phyloP scores from a whole-genome alignment of 75 land plant genomes.

The Pinus taeda region DNA sequence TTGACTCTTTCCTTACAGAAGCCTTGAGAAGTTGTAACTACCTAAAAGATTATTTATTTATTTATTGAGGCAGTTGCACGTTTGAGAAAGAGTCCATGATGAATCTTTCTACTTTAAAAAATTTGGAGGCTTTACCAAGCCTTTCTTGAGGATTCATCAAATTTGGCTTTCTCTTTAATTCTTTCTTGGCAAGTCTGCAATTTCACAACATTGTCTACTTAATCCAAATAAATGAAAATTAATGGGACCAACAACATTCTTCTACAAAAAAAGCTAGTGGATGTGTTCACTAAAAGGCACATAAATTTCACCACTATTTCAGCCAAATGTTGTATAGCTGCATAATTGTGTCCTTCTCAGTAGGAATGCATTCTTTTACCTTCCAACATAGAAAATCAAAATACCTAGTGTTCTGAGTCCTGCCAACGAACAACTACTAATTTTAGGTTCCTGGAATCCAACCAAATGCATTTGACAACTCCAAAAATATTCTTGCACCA shows the following conservation, averaged over 20 bases:
- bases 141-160: neutral
- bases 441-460: neutral
- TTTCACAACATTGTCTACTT: neutral
- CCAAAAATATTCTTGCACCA: neutral
- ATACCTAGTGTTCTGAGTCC: too few species aligned
- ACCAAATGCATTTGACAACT: neutral
- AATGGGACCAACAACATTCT: neutral
- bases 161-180: neutral
- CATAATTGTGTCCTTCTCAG: neutral
- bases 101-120: too few species aligned
- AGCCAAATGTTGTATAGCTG: neutral
- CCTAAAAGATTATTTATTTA: too few species aligned
- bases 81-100: too few species aligned
- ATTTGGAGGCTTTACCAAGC: too few species aligned
- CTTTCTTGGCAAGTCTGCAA: constrained; percentile 18
- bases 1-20: too few species aligned
- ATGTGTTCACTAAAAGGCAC: neutral
- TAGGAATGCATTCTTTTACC: neutral
- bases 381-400: neutral
- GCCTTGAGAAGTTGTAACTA: too few species aligned
- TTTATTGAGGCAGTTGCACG: too few species aligned
- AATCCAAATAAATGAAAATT: neutral
- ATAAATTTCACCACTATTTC: neutral
- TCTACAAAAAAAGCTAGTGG: neutral
- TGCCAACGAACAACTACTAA: too few species aligned